Conservation (phyloP, 2,329 filamentous ascomycete species). For the Aureobasidium melanogenum region DNA sequence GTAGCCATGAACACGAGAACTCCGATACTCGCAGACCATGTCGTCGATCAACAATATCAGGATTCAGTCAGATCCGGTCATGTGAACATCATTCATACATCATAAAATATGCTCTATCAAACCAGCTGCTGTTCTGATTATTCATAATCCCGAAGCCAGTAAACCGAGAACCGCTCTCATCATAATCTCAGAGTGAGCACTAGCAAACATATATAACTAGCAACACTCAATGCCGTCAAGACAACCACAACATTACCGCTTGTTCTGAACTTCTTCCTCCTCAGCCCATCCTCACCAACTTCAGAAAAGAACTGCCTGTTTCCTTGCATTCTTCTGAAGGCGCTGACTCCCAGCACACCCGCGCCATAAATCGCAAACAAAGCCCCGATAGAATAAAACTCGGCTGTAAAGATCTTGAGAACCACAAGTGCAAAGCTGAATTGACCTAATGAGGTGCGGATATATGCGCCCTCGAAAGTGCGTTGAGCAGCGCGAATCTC, state of each 20-base stretch:
- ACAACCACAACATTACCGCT: conserved; percentile 58
- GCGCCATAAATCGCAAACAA: conserved; percentile 88
- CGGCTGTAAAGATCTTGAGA: conserved; percentile 89
- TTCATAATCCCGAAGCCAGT: neutral
- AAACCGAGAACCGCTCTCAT: neutral
- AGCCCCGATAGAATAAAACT: conserved; percentile 94
- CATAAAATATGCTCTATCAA: neutral
- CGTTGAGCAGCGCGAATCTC: conserved; percentile 91
- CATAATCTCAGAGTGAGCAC: conserved; percentile 47
- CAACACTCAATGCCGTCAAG: conserved; percentile 52
- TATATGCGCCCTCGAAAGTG: conserved; percentile 95
- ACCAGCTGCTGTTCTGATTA: neutral
- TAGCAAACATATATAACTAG: conserved; percentile 52
- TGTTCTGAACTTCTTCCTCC: conserved; percentile 51
- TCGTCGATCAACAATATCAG: neutral
- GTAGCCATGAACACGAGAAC: too few relatives aligned
- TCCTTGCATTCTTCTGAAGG: conserved; percentile 82
- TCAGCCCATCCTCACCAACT: conserved; percentile 50
- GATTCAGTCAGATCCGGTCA: neutral
- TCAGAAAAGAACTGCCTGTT: conserved; percentile 85
- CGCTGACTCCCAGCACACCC: conserved; percentile 70
- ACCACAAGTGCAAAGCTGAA: conserved; percentile 94
- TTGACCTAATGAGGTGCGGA: conserved; percentile 86
- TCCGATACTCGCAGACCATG: neutral
- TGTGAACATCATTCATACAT: neutral